phyloP scores from a whole-genome alignment of 768 basidiomycete species.

The Termitomyces titanicus region DNA sequence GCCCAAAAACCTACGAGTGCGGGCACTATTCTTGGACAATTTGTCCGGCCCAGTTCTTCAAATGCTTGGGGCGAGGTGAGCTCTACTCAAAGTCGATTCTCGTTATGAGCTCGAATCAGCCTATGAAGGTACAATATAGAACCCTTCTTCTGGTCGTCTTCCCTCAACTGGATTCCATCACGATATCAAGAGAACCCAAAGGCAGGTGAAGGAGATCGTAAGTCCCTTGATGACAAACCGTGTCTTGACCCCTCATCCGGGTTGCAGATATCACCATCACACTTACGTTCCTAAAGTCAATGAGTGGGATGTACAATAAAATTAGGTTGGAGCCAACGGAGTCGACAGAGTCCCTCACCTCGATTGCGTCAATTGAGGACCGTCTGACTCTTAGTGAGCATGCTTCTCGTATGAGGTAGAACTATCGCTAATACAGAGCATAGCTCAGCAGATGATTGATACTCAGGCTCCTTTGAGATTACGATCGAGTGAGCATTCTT shows the following conservation, averaged over 20 bases:
- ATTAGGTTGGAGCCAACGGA: conserved; percentile 1
- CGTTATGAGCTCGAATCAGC: neutral
- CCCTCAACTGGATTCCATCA: conserved; percentile 65
- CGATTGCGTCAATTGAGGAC: conserved; percentile 12
- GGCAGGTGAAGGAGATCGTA: conserved; percentile 47
- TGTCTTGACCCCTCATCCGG: neutral
- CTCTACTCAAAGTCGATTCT: neutral
- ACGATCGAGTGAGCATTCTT: conserved; percentile 24
- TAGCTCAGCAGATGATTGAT: conserved; percentile 32
- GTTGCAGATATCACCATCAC: conserved; percentile 54
- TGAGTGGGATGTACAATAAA: conserved; percentile 21
- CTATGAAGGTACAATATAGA: conserved; percentile 50
- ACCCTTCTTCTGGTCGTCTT: conserved; percentile 66
- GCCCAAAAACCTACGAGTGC: conserved; percentile 36
- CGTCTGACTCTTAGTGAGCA: conserved; percentile 14
- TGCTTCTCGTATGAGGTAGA: neutral
- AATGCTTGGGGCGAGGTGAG: conserved; percentile 58
- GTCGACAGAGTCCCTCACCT: conserved; percentile 4
- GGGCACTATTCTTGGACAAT: conserved; percentile 50
- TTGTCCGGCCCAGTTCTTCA: conserved; percentile 50
- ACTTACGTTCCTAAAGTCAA: conserved; percentile 49
- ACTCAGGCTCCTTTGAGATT: conserved; percentile 36
- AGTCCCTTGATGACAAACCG: conserved; percentile 16
- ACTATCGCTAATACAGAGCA: neutral
- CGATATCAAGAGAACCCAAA: conserved; percentile 51